Base-by-base conservation (phyloP, 305 asterid species). In the Fraxinus sp. region DNA sequence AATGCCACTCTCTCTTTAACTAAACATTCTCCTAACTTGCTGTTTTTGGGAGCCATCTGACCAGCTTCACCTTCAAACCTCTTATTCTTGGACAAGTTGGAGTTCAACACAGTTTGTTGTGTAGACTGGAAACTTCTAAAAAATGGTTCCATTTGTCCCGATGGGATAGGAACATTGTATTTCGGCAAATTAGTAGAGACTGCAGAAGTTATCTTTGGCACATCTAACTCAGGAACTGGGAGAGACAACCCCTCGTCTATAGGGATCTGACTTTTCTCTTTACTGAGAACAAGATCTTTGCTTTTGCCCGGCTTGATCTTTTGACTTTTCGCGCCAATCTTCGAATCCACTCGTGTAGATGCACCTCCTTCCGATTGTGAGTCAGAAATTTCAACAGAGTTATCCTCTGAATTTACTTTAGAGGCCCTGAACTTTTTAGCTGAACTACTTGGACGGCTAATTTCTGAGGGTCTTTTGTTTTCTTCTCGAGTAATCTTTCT, bases 281-380 rank as follows among this genome's bases (percentile, higher is more conserved):
- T 88, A 72, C 49, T 80, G 41, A 71, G 55, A 52, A 66, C 84
- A 43, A 85, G 52, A 71, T 85, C 86, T 84, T 84, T 88, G 59
- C 78, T 22, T 81, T 78, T 86, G 80, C 80, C 80, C 70, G 59
- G 78, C 85, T 84, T 86, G 80, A 80, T 46, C 68, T 3, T 74
- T 62, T 64, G 83, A 64, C 43, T 36, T 68, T 82, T 88, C 46
- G 78, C 72, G 37, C 75, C 73, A 49, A 20, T 70, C 8, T 68
- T 80, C 55, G 75, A 24, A 78, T 82, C 82, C 77, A 59, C 64
- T 30, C 78, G 85, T 49, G 70, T 59, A 13, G 83, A 55, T 36
- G 77, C 84, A 82, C 82, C 85, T 49, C 85, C 83, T 80, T 83
- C 86, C 2, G 89, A 80, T 85, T 83, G 88, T 1, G 89, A 72